A percentile compares a stretch with the other conserved stretches of the same genome.
Conservation (phyloP, 2,329 filamentous ascomycete genomes). For the Blumeria hordei region DNA sequence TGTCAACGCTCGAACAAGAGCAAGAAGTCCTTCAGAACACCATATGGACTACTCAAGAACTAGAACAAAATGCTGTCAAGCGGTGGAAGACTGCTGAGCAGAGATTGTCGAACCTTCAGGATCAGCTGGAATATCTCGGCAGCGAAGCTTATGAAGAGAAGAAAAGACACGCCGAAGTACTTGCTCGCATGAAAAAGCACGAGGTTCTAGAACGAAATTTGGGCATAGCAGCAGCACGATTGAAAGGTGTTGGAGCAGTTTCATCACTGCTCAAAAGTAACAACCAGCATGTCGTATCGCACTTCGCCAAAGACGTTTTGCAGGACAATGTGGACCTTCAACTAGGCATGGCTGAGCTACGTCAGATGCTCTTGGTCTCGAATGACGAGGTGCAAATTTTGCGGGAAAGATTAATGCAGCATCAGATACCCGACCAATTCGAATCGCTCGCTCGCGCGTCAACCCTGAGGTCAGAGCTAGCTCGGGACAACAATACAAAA, state of each 20-base stretch:
- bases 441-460: conserved; percentile 17
- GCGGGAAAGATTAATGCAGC: conserved; percentile 55
- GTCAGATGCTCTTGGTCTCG: conserved; percentile 73
- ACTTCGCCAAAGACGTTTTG: conserved; percentile 86
- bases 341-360: conserved; percentile 69
- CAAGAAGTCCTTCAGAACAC: conserved; percentile 48
- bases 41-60: conserved; percentile 41
- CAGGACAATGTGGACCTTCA: conserved; percentile 91
- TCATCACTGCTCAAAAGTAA: conserved; percentile 31
- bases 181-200: conserved; percentile 64
- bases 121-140: conserved; percentile 76
- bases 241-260: conserved; percentile 50
- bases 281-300: conserved; percentile 55
- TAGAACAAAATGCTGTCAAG: conserved; percentile 54
- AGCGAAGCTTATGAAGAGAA: conserved; percentile 57
- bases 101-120: conserved; percentile 53
- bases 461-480: conserved; percentile 50
- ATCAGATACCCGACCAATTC: conserved; percentile 38
- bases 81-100: conserved; percentile 72
- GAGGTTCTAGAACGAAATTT: conserved; percentile 64
- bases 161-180: conserved; percentile 56
- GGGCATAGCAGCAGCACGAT: conserved; percentile 49
- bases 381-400: conserved; percentile 84
- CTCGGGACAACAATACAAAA: conserved; percentile 19
- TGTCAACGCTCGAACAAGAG: conserved; percentile 58